A percentile compares a stretch with the other conserved stretches of the same genome.
Conservation (phyloP, 1,139 yeast genomes). For the Pneumocystis canis region DNA sequence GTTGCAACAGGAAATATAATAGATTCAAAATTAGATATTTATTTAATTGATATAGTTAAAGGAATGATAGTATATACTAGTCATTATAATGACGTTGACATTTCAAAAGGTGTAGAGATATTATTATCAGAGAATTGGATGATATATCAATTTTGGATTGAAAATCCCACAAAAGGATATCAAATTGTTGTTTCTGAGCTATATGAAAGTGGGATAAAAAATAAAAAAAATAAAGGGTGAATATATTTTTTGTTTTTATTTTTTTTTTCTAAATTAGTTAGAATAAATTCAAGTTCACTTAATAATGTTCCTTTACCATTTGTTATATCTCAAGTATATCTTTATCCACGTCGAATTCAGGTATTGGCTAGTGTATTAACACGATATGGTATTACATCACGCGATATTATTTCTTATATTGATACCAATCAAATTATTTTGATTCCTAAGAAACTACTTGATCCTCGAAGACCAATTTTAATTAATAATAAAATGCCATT, state of each 20-base stretch:
- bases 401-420: constrained; percentile 43
- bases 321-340: constrained; percentile 40
- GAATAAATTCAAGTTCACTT: constrained; percentile 27
- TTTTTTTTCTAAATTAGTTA: neutral
- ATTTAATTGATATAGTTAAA: constrained; percentile 51
- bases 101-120: constrained; percentile 35
- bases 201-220: constrained; percentile 47
- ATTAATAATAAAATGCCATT: constrained; percentile 40
- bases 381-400: constrained; percentile 57
- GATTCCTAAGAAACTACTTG: constrained; percentile 42
- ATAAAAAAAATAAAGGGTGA: constrained; percentile 25
- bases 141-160: constrained; percentile 44
- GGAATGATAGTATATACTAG: constrained; percentile 42
- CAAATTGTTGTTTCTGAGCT: constrained; percentile 62
- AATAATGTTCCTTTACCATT: constrained; percentile 31
- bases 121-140: constrained; percentile 76
- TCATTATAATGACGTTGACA: constrained; percentile 19
- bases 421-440: constrained; percentile 50
- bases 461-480: constrained; percentile 31
- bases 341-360: constrained; percentile 42
- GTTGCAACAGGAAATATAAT: constrained; percentile 34
- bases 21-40: constrained; percentile 24
- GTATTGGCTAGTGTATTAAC: constrained; percentile 48
- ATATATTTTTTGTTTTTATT: neutral
- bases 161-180: constrained; percentile 31